Percentiles rank a stretch among this genome's conserved stretches.
phyloP scores from a whole-genome alignment of 164 flowering plant genomes.

The Aristolochia contorta region DNA sequence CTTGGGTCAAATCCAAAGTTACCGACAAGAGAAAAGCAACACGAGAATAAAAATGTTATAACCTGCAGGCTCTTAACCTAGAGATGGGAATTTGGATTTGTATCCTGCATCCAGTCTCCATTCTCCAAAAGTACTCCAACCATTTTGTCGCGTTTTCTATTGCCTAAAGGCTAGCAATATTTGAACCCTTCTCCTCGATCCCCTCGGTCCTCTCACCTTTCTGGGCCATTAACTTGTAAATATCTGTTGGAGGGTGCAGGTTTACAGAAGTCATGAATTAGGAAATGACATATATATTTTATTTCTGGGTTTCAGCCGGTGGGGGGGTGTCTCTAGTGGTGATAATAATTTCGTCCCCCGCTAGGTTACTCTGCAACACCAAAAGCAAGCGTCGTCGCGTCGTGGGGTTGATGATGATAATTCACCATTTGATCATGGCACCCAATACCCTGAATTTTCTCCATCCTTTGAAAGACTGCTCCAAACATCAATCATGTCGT shows the following conservation, averaged over 20 bases:
- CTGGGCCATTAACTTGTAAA: no score
- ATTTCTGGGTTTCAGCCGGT: no score
- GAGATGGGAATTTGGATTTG: background rate
- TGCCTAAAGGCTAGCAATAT: no score
- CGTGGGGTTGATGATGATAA: conserved; percentile 17
- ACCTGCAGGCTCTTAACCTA: background rate
- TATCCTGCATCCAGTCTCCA: no score
- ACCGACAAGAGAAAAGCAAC: background rate
- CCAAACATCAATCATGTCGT: conserved; percentile 11
- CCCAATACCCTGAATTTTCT: conserved; percentile 6
- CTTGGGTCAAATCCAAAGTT: conserved; percentile 1
- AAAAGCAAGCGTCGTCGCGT: conserved; percentile 16
- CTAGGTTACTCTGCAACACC: conserved; percentile 6
- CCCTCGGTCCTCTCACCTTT: no score
- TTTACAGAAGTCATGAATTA: background rate
- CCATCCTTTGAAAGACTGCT: conserved; percentile 5
- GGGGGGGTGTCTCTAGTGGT: background rate
- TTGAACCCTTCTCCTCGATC: no score
- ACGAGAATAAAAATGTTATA: no score
- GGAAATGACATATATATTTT: no score
- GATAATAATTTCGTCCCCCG: conserved; percentile 1
- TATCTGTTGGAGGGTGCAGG: no score
- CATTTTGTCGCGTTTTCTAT: no score
- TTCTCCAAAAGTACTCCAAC: no score
- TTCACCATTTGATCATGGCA: conserved; percentile 9